A percentile compares a stretch with the other conserved stretches of the same genome.
Conservation (phyloP, 106 monocot genomes). For the Narthecium ossifragum region DNA sequence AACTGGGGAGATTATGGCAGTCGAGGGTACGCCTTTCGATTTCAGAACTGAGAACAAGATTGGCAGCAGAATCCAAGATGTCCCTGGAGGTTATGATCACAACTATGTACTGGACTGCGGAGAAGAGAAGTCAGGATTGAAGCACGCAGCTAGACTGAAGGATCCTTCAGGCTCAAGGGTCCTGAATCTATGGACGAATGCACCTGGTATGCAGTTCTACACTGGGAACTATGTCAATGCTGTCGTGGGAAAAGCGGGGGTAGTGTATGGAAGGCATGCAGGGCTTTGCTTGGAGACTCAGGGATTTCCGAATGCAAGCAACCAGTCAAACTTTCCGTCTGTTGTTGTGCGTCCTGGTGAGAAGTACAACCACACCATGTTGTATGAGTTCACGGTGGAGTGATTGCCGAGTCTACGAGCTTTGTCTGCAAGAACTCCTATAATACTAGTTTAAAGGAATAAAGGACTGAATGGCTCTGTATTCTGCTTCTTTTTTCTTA, state of each 20-base stretch:
- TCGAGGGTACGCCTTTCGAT: constrained; percentile 8
- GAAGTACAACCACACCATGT: constrained; percentile 40
- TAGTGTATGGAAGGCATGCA: constrained; percentile 29
- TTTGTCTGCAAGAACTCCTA: no score
- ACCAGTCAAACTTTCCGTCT: constrained; percentile 44
- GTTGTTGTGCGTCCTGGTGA: constrained; percentile 36
- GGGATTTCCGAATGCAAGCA: constrained; percentile 54
- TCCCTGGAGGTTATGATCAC: constrained; percentile 58
- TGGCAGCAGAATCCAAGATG: constrained; percentile 33
- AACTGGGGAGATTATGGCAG: constrained; percentile 2
- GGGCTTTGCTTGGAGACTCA: constrained; percentile 81
- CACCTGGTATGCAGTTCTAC: constrained; percentile 84
- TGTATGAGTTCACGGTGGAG: constrained; percentile 34
- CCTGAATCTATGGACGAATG: constrained; percentile 62
- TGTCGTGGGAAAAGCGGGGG: constrained; percentile 49
- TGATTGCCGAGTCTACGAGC: no score
- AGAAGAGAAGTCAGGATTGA: constrained; percentile 22
- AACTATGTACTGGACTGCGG: constrained; percentile 56
- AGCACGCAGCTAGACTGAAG: constrained; percentile 53
- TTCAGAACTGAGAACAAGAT: not conserved
- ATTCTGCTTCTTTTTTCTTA: no score
- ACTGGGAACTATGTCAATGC: constrained; percentile 47
- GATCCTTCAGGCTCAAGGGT: constrained; percentile 30
- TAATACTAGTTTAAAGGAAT: no score
- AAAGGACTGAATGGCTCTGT: no score